These are phyloP conservation scores for Eutrema heterophyllum DNA, from an alignment of 345 rosid genomes.

Conservation along the genomic window DNA sequence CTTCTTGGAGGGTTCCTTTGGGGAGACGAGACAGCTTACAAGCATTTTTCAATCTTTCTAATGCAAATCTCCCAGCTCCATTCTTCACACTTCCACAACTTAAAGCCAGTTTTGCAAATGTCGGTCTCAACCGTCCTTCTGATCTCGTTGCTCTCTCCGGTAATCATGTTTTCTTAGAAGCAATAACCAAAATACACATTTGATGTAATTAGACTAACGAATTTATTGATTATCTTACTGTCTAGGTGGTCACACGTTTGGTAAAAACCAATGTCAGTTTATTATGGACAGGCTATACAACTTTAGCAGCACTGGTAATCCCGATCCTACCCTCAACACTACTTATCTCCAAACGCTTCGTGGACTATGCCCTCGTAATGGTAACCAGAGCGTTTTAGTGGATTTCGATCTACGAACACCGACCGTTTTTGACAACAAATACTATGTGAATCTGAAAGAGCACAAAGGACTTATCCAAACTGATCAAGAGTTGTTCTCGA, in stretches of 20 bases:
- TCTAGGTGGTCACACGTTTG: conserved; percentile 55
- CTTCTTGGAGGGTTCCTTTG: conserved; percentile 12
- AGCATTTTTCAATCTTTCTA: not conserved
- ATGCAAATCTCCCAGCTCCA: not conserved
- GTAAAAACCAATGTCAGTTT: conserved; percentile 42
- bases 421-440: conserved; percentile 50
- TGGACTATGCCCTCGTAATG: conserved; percentile 39
- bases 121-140: conserved; percentile 3
- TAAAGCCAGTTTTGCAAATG: not conserved
- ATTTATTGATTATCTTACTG: not conserved
- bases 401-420: conserved; percentile 45
- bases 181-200: not conserved
- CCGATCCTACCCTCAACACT: conserved; percentile 41
- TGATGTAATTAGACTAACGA: not conserved
- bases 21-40: conserved; percentile 7
- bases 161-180: not conserved
- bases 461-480: conserved; percentile 42
- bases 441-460: conserved; percentile 45
- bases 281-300: conserved; percentile 45
- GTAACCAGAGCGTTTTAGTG: conserved; percentile 30
- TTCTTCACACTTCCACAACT: conserved; percentile 1
- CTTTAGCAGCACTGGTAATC: conserved; percentile 32
- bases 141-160: conserved; percentile 23
- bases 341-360: conserved; percentile 33
- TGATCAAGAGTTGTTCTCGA: conserved; percentile 50